Base-by-base conservation (phyloP, 495 filamentous ascomycete species). In the Pseudoneurospora amorphoporcata region DNA sequence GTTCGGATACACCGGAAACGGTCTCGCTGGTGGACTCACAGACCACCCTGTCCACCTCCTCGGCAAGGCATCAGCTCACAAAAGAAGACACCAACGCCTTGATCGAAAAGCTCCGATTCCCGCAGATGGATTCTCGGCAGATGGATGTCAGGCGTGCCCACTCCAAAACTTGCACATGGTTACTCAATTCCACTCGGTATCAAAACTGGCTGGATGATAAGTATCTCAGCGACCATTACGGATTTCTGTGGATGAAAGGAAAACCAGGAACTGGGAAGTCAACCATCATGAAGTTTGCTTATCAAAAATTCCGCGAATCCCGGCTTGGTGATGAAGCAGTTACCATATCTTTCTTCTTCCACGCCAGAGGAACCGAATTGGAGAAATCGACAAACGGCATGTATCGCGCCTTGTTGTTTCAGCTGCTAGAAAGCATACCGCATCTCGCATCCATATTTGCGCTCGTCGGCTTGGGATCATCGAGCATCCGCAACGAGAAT, bases 261-360 rank as follows among this genome's bases (percentile, higher is more conserved):
- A 88, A 89, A 53, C 85, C 87, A 4, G 87, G 86, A 12, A 77
- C 82, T 19, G 87, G 88, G 7, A 89, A 89, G 74, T 89, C 87
- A 14, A 81, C 76, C 0, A 39, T 81, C 19, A 81, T 81, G 76
- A 81, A 81, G 47, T 79, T 76, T 32, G 65, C 61, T 37, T 43
- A 77, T 10, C 65, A 68, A 38, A 71, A 73, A 6, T 42, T 42
- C 16, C 41, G 41, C 41, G 41, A 17, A 42, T 42, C 41, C 0
- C 41, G 16, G 1, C 5, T 42, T 17, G 41, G 41, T 0, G 4
- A 8, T 17, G 41, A 42, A 42, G 16, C 41, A 42, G 70, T 69
- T 12, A 43, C 76, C 42, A 71, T 77, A 4, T 76, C 73, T 5
- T 81, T 79, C 69, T 81, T 80, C 74, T 81, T 80, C 78, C 77